Conservation (phyloP, 495 filamentous ascomycete species). For the Glarea lozoyensis region DNA sequence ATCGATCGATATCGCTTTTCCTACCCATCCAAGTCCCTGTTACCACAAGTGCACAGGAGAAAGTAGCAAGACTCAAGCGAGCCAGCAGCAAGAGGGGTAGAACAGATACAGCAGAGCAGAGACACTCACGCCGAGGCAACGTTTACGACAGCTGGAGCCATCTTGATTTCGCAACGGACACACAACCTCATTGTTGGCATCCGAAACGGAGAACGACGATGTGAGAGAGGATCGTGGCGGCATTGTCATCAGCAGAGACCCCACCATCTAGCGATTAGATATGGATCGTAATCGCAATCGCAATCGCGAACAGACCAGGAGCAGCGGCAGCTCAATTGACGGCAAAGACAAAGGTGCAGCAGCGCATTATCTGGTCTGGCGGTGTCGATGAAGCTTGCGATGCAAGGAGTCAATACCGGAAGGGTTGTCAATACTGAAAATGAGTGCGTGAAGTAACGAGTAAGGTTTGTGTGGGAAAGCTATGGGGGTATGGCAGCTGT, state of each 20-base stretch:
- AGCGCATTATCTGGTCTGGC: slow-evolving; percentile 9
- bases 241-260: slow-evolving; percentile 60
- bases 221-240: slow-evolving; percentile 81
- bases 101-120: slow-evolving; percentile 19
- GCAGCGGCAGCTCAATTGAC: slow-evolving; percentile 9
- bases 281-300: not conserved
- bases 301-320: slow-evolving; percentile 11
- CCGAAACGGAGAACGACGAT: slow-evolving; percentile 84
- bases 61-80: slow-evolving; percentile 4
- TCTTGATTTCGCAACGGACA: slow-evolving; percentile 95
- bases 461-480: slow-evolving; percentile 8
- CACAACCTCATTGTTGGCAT: slow-evolving; percentile 90
- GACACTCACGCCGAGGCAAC: slow-evolving; percentile 87
- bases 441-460: no score
- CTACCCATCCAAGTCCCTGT: slow-evolving; percentile 39
- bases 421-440: no score
- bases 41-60: slow-evolving; percentile 16
- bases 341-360: slow-evolving; percentile 6
- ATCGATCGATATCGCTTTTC: slow-evolving; percentile 98
- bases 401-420: no score
- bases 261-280: slow-evolving; percentile 34
- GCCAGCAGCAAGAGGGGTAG: slow-evolving; percentile 14
- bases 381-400: no score
- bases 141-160: slow-evolving; percentile 94
- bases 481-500: slow-evolving; percentile 12